Evolutionary conservation across 768 basidiomycete genomes (phyloP).

Genomic region (Agaricus blazei): DNA sequence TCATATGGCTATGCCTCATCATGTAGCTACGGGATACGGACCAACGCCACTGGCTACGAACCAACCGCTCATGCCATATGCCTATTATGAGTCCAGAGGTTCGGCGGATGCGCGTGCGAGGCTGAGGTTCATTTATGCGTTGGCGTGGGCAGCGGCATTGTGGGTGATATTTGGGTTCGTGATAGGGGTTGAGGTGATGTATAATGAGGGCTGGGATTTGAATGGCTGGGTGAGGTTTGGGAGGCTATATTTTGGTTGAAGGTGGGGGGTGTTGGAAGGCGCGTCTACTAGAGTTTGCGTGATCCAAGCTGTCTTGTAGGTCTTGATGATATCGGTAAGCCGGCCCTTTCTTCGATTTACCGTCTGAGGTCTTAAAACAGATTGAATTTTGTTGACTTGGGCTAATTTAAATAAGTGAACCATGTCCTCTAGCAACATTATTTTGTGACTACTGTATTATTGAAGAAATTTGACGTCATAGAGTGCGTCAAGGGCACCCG

Average conservation of each 20-base stretch:
- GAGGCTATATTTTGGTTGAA: conserved; percentile 2
- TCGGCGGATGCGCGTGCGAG: conserved; percentile 32
- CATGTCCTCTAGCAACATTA: too few species aligned
- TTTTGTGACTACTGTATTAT: too few species aligned
- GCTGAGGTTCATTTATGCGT: conserved; percentile 29
- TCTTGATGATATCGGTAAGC: background rate
- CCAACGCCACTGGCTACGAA: conserved; percentile 32
- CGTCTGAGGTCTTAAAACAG: background rate
- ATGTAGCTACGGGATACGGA: conserved; percentile 22
- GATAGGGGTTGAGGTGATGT: conserved; percentile 22
- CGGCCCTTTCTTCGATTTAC: background rate
- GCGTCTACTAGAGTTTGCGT: background rate
- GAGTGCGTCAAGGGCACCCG: too few species aligned
- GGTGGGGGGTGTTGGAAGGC: background rate
- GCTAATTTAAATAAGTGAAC: background rate
- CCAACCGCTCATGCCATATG: conserved; percentile 30
- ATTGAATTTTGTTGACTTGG: background rate
- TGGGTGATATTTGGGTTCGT: conserved; percentile 23
- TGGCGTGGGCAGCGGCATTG: conserved; percentile 24
- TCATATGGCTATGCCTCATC: conserved; percentile 2
- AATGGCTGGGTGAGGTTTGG: background rate
- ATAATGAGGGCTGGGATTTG: conserved; percentile 14
- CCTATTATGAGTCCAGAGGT: conserved; percentile 30
- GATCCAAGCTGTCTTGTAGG: background rate
- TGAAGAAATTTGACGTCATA: too few species aligned